phyloP scores from a whole-genome alignment of 2,329 filamentous ascomycete genomes.

The Diaporthe velutina region DNA sequence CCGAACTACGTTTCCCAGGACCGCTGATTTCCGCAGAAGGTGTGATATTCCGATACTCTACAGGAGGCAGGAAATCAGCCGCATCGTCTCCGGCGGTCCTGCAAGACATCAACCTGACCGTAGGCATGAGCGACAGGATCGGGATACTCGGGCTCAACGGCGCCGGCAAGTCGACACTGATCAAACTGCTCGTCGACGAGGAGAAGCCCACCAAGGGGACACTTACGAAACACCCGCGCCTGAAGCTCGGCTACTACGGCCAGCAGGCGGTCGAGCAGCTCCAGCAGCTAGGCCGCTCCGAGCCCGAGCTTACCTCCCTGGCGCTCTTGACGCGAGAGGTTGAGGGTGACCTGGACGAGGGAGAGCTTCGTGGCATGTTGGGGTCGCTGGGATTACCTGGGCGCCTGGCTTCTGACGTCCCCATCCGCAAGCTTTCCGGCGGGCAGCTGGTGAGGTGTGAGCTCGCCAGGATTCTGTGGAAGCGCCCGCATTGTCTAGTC shows the following conservation, averaged over 20 bases:
- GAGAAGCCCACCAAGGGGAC: constrained; percentile 71
- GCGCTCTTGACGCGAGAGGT: constrained; percentile 70
- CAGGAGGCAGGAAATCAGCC: constrained; percentile 44
- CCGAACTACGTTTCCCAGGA: constrained; percentile 81
- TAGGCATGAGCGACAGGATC: constrained; percentile 80
- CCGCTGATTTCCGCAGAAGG: constrained; percentile 80
- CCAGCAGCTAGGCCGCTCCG: constrained; percentile 63
- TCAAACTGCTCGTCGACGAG: constrained; percentile 76
- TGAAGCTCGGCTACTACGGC: constrained; percentile 82
- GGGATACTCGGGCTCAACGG: constrained; percentile 86
- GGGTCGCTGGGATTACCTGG: constrained; percentile 79
- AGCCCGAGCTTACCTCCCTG: constrained; percentile 73
- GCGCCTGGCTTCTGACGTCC: constrained; percentile 78
- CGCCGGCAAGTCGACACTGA: constrained; percentile 83
- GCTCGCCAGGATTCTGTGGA: constrained; percentile 77
- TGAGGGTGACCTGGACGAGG: constrained; percentile 69
- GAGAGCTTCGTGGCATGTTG: constrained; percentile 75
- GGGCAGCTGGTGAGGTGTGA: constrained; percentile 79
- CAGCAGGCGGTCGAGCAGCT: constrained; percentile 83
- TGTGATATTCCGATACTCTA: constrained; percentile 73
- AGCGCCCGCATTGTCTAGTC: constrained; percentile 77
- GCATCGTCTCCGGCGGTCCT: constrained; percentile 60
- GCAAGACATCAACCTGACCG: constrained; percentile 74
- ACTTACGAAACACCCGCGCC: constrained; percentile 74
- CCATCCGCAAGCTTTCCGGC: constrained; percentile 80